phyloP scores from a whole-genome alignment of 306 rosid species.

The Rubus parviflorus region DNA sequence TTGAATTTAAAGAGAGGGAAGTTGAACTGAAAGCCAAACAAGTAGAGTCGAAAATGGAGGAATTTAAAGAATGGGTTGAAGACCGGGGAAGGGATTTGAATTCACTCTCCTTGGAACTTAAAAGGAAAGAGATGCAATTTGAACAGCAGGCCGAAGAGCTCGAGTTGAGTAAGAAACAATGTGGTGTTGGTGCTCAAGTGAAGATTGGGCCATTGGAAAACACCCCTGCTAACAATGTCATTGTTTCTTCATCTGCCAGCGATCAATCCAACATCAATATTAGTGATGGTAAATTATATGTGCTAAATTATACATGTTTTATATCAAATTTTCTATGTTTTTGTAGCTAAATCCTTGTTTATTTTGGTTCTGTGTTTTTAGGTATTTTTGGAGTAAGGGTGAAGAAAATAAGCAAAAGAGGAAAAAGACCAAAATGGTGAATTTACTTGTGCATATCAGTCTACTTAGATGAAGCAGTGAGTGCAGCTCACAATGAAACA shows the following conservation, averaged over 20 bases:
- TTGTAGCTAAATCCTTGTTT: too few species aligned
- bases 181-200: constrained; percentile 12
- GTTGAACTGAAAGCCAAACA: neutral
- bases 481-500: too few species aligned
- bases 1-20: neutral
- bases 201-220: neutral
- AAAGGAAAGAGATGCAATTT: neutral
- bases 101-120: neutral
- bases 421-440: too few species aligned
- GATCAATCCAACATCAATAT: neutral
- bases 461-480: too few species aligned
- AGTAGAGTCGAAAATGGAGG: neutral
- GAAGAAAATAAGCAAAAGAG: too few species aligned
- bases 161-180: neutral
- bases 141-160: neutral
- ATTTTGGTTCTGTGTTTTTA: too few species aligned
- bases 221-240: neutral
- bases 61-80: neutral
- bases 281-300: constrained; percentile 13
- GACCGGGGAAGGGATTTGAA: neutral
- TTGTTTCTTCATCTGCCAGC: neutral
- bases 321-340: too few species aligned
- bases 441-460: too few species aligned
- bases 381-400: too few species aligned
- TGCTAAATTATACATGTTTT: too few species aligned